These are phyloP conservation scores for Colletotrichum tropicale DNA, from an alignment of 2,329 filamentous ascomycete genomes.

Conservation along the genomic window DNA sequence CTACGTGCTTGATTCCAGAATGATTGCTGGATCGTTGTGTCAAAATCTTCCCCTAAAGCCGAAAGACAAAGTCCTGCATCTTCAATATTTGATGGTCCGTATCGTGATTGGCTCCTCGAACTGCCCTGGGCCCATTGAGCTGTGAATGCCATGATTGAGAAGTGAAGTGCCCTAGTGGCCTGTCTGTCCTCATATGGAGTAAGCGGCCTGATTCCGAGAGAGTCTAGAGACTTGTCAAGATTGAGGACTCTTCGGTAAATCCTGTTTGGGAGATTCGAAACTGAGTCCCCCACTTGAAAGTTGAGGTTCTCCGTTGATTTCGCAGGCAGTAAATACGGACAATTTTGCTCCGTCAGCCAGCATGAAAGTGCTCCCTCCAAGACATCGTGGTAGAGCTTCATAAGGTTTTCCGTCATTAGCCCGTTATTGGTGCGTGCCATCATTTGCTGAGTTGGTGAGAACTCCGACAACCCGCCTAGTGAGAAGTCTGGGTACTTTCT, in stretches of 20 bases:
- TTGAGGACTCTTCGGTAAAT: conserved; percentile 54
- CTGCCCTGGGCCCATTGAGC: conserved; percentile 53
- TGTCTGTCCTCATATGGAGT: conserved; percentile 45
- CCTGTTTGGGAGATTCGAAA: conserved; percentile 41
- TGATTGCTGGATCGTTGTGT: conserved; percentile 37
- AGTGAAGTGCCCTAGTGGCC: conserved; percentile 49
- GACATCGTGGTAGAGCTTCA: conserved; percentile 58
- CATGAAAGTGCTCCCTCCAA: conserved; percentile 58
- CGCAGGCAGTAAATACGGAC: conserved; percentile 41
- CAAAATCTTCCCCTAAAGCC: conserved; percentile 35
- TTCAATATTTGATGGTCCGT: not conserved
- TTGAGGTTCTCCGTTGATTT: not conserved
- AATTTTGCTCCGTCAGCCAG: conserved; percentile 58
- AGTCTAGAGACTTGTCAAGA: conserved; percentile 48
- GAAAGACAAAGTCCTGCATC: conserved; percentile 8
- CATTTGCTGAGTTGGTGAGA: conserved; percentile 24
- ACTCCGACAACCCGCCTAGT: conserved; percentile 3
- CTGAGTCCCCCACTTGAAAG: conserved; percentile 30
- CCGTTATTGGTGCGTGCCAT: conserved; percentile 31
- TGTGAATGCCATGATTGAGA: conserved; percentile 56
- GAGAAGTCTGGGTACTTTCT: not conserved
- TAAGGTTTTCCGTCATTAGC: conserved; percentile 46
- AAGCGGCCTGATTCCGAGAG: conserved; percentile 43
- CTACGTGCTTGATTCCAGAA: conserved; percentile 43
- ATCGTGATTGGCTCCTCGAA: conserved; percentile 19